Base-by-base conservation (phyloP, 2,329 filamentous ascomycete species). In the Aspergillus aculeatinus region DNA sequence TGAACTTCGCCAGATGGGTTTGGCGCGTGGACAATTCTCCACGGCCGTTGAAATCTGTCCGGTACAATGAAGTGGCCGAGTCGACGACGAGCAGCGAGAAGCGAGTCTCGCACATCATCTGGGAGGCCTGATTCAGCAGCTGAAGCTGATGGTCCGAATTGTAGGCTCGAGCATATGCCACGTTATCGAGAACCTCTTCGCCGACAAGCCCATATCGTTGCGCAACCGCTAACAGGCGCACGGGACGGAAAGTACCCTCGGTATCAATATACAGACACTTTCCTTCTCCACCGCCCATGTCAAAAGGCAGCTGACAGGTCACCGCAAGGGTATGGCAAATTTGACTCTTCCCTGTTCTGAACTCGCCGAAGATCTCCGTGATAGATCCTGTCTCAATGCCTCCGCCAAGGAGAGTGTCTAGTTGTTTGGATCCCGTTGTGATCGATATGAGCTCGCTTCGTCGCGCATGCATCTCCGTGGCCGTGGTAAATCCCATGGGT, bases 201-300 rank as follows among this genome's bases (percentile, higher is more conserved):
- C 95, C 95, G 3, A 92, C 96, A 2, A 99, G 83, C 0, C 96
- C 96, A 71, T 94, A 99, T 57, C 95, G 87, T 70, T 96, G 95
- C 49, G 95, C 96, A 5, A 98, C 95, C 9, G 93, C 90, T 4
- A 99, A 83, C 16, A 96, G 82, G 57, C 95, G 89, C 2, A 98
- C 92, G 0, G 95, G 96, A 65, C 93, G 87, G 74, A 99, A 99
- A 1, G 95, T 99, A 62, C 95, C 96, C 76, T 99, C 95, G 0
- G 95, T 99, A 70, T 99, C 95, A 66, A 99, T 99, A 72, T 99
- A 99, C 53, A 99, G 83, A 72, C 96, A 99, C 75, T 99, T 99
- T 51, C 95, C 95, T 78, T 99, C 95, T 31, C 96, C 95, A 58
- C 95, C 95, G 56, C 95, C 96, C 94, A 98, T 98, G 73, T 99